These are phyloP conservation scores for Leccinum fallax DNA, from an alignment of 1,284 basidiomycete species.

Conservation along the genomic window DNA sequence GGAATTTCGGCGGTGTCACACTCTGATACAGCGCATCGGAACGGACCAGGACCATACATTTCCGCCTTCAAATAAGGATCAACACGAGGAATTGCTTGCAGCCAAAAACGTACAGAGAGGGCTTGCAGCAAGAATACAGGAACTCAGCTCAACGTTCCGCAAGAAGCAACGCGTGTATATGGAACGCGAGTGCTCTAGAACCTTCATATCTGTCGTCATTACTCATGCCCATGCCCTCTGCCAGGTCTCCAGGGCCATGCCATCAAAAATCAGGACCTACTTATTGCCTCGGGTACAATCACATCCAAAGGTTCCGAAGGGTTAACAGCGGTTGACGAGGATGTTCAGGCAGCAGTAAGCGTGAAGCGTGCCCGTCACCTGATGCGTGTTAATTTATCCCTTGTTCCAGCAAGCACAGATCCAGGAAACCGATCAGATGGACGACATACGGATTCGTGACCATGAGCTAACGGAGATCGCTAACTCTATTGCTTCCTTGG, in stretches of 20 bases:
- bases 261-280: slow-evolving; percentile 90
- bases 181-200: slow-evolving; percentile 73
- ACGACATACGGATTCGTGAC: slow-evolving; percentile 65
- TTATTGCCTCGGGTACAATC: slow-evolving; percentile 83
- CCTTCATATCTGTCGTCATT: slow-evolving; percentile 12
- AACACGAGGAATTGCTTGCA: slow-evolving; percentile 62
- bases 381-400: slow-evolving; percentile 20
- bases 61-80: slow-evolving; percentile 49
- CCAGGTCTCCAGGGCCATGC: slow-evolving; percentile 91
- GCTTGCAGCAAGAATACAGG: slow-evolving; percentile 93
- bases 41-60: slow-evolving; percentile 50
- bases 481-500: slow-evolving; percentile 87
- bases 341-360: slow-evolving; percentile 73
- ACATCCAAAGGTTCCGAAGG: slow-evolving; percentile 81
- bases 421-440: slow-evolving; percentile 41
- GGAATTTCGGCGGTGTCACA: slow-evolving; percentile 86
- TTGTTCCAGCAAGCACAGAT: slow-evolving; percentile 41
- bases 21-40: slow-evolving; percentile 76
- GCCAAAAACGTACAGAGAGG: slow-evolving; percentile 97
- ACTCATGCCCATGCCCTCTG: slow-evolving; percentile 18
- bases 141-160: slow-evolving; percentile 89
- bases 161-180: slow-evolving; percentile 98
- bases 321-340: slow-evolving; percentile 82
- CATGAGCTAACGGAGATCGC: slow-evolving; percentile 91
- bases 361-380: slow-evolving; percentile 9